Percentiles rank a stretch among this genome's conserved stretches.
Conservation (phyloP, 176 grass and related monocot species). For the Carex kokanica region DNA sequence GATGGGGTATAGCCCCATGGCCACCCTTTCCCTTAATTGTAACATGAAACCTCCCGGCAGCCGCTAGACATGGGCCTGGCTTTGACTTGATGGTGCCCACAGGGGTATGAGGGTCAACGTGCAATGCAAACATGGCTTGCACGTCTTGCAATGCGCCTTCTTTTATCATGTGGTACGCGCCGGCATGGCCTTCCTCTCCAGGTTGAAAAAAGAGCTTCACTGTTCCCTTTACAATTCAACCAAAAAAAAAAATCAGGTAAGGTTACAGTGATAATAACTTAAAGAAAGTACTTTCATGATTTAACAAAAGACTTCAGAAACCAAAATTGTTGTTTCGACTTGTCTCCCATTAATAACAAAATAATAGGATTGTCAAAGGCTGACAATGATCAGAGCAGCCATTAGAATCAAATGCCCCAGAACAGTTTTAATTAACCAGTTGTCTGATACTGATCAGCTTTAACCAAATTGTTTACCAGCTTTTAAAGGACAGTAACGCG, state of each 20-base stretch:
- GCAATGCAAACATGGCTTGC: slow-evolving; percentile 53
- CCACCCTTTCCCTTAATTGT: slow-evolving; percentile 68
- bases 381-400: neutral
- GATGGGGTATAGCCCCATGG: slow-evolving; percentile 48
- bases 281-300: neutral
- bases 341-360: neutral
- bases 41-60: slow-evolving; percentile 44
- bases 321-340: neutral
- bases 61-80: slow-evolving; percentile 56
- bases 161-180: slow-evolving; percentile 59
- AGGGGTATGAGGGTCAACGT: slow-evolving; percentile 21
- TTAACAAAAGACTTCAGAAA: neutral
- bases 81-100: slow-evolving; percentile 42
- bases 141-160: slow-evolving; percentile 47
- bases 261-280: neutral
- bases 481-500: neutral
- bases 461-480: neutral
- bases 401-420: neutral
- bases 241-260: neutral
- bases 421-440: neutral
- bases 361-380: neutral
- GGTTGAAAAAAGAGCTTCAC: slow-evolving; percentile 89
- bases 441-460: neutral
- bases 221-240: slow-evolving; percentile 35
- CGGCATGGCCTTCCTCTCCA: slow-evolving; percentile 57